Percentiles rank a stretch among this genome's conserved stretches.
Evolutionary conservation across 1,284 basidiomycete genomes (phyloP).

Genomic region (Thelephora terrestris): DNA sequence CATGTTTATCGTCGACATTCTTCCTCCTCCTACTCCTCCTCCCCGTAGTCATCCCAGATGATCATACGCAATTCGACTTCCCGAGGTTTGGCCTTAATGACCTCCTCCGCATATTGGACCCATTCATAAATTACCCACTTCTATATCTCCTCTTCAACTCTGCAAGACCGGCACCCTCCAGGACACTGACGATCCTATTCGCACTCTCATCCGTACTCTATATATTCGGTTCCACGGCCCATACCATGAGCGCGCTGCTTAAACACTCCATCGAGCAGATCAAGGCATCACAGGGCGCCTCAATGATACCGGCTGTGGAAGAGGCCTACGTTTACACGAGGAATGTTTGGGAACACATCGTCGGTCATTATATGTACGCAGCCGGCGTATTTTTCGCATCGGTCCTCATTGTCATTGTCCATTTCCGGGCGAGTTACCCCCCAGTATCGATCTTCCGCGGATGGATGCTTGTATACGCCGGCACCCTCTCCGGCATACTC

Average conservation of each 20-base stretch:
- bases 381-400: not conserved
- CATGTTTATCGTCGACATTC: not conserved
- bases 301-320: not conserved
- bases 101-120: conserved; percentile 9
- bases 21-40: not conserved
- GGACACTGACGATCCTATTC: not conserved
- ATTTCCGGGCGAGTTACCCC: not conserved
- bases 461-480: not conserved
- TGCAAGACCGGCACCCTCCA: not conserved
- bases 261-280: conserved; percentile 1
- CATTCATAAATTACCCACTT: conserved; percentile 9
- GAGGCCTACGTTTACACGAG: not conserved
- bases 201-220: not conserved
- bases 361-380: not conserved
- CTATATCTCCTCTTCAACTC: not conserved
- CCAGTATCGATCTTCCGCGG: not conserved
- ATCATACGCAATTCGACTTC: not conserved
- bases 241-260: not conserved
- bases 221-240: not conserved
- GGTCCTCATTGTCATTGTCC: not conserved
- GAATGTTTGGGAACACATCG: not conserved
- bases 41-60: not conserved
- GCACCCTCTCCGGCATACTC: not conserved
- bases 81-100: not conserved
- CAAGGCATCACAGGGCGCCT: not conserved